A percentile compares a stretch with the other conserved stretches of the same genome.
Conservation (phyloP, 768 basidiomycete genomes). For the Erythrobasidium yunnanense region DNA sequence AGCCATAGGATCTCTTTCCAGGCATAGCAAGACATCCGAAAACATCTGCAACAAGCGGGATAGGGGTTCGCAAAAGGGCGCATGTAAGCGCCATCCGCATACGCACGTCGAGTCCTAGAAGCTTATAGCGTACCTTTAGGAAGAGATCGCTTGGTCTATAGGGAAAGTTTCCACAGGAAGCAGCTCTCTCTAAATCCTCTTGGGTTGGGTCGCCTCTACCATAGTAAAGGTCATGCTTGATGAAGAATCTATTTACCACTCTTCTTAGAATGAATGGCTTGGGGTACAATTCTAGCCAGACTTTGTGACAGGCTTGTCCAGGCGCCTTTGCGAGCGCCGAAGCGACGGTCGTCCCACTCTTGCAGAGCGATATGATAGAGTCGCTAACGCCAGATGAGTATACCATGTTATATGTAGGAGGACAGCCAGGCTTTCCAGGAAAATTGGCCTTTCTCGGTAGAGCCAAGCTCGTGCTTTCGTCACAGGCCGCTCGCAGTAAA, state of each 20-base stretch:
- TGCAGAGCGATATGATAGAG: constrained; percentile 10
- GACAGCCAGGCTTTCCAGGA: neutral
- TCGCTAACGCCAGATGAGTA: constrained; percentile 1
- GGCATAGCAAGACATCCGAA: constrained; percentile 51
- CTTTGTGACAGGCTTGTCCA: neutral
- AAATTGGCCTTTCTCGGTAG: too few species aligned
- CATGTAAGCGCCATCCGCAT: neutral
- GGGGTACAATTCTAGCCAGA: constrained; percentile 1
- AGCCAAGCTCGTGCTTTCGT: too few species aligned
- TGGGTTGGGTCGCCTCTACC: constrained; percentile 22
- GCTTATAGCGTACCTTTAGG: constrained; percentile 46
- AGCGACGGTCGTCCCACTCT: neutral
- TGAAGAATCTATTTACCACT: constrained; percentile 12
- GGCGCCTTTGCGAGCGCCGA: neutral
- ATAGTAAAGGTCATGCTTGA: constrained; percentile 23
- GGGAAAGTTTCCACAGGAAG: constrained; percentile 50
- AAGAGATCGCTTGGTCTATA: constrained; percentile 53
- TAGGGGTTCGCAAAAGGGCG: neutral
- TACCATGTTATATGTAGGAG: neutral
- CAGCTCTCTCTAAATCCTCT: constrained; percentile 48
- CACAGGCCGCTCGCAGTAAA: too few species aligned
- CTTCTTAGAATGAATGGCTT: constrained; percentile 18
- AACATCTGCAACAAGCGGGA: constrained; percentile 48
- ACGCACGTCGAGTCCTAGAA: neutral
- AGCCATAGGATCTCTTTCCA: constrained; percentile 51